Percentiles rank a stretch among this genome's conserved stretches.
Evolutionary conservation across 257 asterid species (phyloP).

Genomic region (Scutellaria galericulata): DNA sequence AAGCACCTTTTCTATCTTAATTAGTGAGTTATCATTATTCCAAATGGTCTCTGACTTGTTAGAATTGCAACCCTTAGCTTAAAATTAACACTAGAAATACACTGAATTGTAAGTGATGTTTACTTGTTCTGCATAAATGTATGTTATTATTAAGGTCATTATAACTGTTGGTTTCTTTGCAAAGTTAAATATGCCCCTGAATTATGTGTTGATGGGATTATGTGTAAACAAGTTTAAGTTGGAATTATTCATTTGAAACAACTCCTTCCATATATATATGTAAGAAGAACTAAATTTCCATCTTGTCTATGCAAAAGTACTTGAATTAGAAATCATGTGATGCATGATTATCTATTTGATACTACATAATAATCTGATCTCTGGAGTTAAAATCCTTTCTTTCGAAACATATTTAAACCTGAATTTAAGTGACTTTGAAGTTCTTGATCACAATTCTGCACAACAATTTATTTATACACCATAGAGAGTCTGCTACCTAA

Average conservation of each 20-base stretch:
- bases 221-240: no score
- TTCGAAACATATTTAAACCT: not conserved
- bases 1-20: conserved; percentile 9
- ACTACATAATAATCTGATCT: conserved; percentile 13
- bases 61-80: not conserved
- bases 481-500: not conserved
- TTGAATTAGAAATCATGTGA: not conserved
- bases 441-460: not conserved
- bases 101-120: not conserved
- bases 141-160: not conserved
- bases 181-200: not conserved
- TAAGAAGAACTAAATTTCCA: not conserved
- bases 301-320: conserved; percentile 3
- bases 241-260: no score
- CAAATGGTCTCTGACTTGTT: not conserved
- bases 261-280: no score
- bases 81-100: not conserved
- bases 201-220: no score
- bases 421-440: conserved; percentile 1
- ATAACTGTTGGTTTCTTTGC: not conserved
- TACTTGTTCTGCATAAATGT: not conserved
- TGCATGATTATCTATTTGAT: conserved; percentile 17
- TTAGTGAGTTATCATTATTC: not conserved
- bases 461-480: not conserved
- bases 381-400: not conserved